Conservation (phyloP, 164 flowering plant genomes). For the Kalanchoe fedtschenkoi region DNA sequence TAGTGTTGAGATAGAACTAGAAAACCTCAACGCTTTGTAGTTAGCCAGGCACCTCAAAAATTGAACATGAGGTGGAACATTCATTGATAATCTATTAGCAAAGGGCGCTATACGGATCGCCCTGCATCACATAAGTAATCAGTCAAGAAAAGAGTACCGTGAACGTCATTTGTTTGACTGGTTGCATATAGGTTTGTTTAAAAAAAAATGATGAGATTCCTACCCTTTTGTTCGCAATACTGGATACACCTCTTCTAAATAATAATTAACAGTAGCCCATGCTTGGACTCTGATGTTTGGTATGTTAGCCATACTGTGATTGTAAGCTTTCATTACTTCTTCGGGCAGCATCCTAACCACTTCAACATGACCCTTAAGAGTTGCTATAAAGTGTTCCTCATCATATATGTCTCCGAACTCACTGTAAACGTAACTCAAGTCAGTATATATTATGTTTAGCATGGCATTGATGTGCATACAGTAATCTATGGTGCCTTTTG, state of each 20-base stretch:
- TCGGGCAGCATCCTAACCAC: constrained; percentile 68
- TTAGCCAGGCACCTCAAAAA: constrained; percentile 81
- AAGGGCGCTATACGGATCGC: constrained; percentile 97
- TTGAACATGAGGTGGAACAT: constrained; percentile 66
- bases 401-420: constrained; percentile 88
- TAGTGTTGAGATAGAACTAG: constrained; percentile 59
- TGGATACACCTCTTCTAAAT: constrained; percentile 74
- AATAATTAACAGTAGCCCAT: constrained; percentile 79
- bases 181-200: neutral
- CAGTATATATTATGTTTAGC: neutral
- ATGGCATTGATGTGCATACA: constrained; percentile 14
- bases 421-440: constrained; percentile 31
- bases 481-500: neutral
- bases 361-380: constrained; percentile 57
- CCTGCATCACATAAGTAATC: constrained; percentile 26
- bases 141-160: constrained; percentile 1
- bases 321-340: constrained; percentile 56
- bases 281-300: constrained; percentile 77
- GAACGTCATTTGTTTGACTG: neutral
- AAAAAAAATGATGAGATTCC: constrained; percentile 7
- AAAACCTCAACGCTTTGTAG: constrained; percentile 76
- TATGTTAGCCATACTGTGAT: constrained; percentile 80
- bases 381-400: constrained; percentile 70
- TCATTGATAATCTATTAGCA: constrained; percentile 84
- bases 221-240: constrained; percentile 60